Conservation (phyloP, 2,329 filamentous ascomycete species). For the Zasmidium cellare region DNA sequence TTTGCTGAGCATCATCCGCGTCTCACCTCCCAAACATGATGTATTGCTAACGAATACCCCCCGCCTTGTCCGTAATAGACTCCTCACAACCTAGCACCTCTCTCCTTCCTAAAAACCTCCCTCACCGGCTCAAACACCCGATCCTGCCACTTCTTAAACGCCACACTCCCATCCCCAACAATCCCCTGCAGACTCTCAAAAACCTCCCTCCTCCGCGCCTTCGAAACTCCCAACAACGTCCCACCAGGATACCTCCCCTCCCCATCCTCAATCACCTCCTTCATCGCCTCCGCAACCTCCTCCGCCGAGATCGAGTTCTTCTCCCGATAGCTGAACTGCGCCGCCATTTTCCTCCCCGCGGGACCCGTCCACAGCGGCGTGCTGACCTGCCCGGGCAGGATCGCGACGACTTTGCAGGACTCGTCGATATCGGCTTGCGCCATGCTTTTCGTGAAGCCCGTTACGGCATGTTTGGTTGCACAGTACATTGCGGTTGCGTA, state of each 20-base stretch:
- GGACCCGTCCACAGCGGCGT: slow-evolving; percentile 32
- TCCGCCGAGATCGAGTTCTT: slow-evolving; percentile 22
- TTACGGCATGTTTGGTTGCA: slow-evolving; percentile 40
- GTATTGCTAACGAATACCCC: too few species aligned
- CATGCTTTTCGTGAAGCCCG: slow-evolving; percentile 41
- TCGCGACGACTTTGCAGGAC: slow-evolving; percentile 36
- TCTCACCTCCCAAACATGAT: too few species aligned
- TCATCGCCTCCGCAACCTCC: slow-evolving; percentile 32
- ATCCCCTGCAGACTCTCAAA: slow-evolving; percentile 13
- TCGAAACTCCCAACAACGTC: slow-evolving; percentile 9
- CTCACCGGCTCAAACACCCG: slow-evolving; percentile 20
- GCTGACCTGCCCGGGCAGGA: slow-evolving; percentile 34
- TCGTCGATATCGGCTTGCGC: slow-evolving; percentile 33
- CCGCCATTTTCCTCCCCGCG: slow-evolving; percentile 13
- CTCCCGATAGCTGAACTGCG: slow-evolving; percentile 20
- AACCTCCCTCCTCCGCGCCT: slow-evolving; percentile 6
- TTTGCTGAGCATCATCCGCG: too few species aligned
- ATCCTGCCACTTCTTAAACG: slow-evolving; percentile 11
- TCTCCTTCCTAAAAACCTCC: slow-evolving; percentile 18
- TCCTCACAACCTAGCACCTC: background rate
- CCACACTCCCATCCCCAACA: slow-evolving; percentile 6
- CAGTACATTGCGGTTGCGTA: slow-evolving; percentile 37
- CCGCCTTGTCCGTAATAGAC: too few species aligned
- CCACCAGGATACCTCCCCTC: slow-evolving; percentile 12
- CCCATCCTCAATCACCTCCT: slow-evolving; percentile 26